These are phyloP conservation scores for Asterochloris erici DNA, from an alignment of 139 green algal species.

Conservation along the genomic window DNA sequence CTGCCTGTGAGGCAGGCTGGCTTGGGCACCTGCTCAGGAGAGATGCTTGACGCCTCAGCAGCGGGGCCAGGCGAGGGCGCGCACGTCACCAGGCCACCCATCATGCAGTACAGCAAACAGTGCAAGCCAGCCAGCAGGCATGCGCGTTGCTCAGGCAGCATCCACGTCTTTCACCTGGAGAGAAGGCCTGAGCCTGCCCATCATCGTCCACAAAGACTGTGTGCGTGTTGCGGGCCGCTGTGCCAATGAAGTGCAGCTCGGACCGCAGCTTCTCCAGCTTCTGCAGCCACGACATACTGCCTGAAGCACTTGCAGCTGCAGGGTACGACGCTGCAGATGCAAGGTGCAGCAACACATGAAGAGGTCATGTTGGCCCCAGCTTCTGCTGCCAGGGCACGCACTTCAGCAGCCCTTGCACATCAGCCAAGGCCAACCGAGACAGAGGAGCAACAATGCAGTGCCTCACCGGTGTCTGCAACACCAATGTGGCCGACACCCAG, in stretches of 20 bases:
- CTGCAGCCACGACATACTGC: constrained; percentile 30
- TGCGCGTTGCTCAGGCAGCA: too few species aligned
- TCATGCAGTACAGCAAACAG: too few species aligned
- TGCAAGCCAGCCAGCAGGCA: too few species aligned
- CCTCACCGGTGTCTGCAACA: too few species aligned
- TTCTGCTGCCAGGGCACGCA: not conserved
- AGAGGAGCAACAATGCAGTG: too few species aligned
- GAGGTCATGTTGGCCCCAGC: not conserved
- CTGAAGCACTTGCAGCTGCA: not conserved
- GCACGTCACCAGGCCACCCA: too few species aligned
- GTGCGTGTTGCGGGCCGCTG: constrained; percentile 40
- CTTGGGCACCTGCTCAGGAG: too few species aligned
- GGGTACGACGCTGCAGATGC: not conserved
- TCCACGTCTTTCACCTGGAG: not conserved
- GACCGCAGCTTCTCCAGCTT: constrained; percentile 73
- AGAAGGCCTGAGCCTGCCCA: constrained; percentile 48
- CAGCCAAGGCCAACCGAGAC: too few species aligned
- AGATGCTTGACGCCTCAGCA: too few species aligned
- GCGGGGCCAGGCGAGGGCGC: too few species aligned
- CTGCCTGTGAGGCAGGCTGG: too few species aligned
- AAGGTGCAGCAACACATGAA: not conserved
- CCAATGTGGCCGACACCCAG: not conserved
- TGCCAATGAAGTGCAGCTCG: constrained; percentile 84
- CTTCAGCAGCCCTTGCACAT: too few species aligned
- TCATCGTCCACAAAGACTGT: constrained; percentile 77